These are phyloP conservation scores for Kwoniella pini DNA, from an alignment of 768 basidiomycete species.

Conservation along the genomic window DNA sequence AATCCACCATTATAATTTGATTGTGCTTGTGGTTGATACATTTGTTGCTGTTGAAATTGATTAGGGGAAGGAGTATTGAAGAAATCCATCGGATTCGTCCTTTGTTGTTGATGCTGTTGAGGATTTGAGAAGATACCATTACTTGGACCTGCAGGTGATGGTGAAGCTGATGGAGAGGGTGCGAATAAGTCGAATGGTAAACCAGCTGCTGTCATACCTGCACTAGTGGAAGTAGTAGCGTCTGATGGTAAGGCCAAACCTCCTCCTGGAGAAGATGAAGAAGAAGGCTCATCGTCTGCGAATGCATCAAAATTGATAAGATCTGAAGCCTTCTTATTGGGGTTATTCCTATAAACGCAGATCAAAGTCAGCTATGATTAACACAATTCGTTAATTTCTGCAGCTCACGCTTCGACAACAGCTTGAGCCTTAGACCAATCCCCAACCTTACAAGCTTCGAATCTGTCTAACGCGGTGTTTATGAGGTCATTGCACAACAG, in stretches of 20 bases:
- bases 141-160: constrained; percentile 9
- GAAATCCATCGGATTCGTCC: constrained; percentile 52
- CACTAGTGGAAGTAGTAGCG: neutral
- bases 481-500: constrained; percentile 97
- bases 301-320: constrained; percentile 56
- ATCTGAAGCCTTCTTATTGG: constrained; percentile 51
- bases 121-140: neutral
- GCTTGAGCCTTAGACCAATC: constrained; percentile 65
- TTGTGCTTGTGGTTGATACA: constrained; percentile 1
- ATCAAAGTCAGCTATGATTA: neutral
- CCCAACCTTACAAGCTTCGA: constrained; percentile 89
- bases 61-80: constrained; percentile 37
- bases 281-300: constrained; percentile 46
- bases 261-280: constrained; percentile 11
- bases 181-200: constrained; percentile 21
- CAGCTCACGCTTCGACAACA: constrained; percentile 55
- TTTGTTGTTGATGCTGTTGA: constrained; percentile 9
- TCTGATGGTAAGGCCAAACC: constrained; percentile 40
- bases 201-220: constrained; percentile 19
- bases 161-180: constrained; percentile 16
- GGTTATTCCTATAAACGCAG: constrained; percentile 40
- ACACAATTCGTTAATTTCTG: constrained; percentile 49
- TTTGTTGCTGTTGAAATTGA: constrained; percentile 19
- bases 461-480: constrained; percentile 84
- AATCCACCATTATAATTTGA: constrained; percentile 11